Base-by-base conservation (phyloP, 2,329 filamentous ascomycete species). In the Botrytis byssoidea region DNA sequence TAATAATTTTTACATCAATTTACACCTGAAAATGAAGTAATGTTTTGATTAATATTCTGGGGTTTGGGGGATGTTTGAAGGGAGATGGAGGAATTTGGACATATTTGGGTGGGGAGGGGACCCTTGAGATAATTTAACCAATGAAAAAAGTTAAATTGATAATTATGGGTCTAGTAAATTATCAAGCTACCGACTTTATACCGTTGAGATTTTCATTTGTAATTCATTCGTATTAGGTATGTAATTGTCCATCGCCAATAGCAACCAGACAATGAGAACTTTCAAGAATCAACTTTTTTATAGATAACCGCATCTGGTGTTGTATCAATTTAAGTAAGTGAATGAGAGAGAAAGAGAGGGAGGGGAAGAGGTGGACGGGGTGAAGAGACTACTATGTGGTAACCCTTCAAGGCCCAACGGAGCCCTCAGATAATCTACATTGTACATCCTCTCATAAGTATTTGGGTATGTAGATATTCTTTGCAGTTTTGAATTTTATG, bases 171-270 rank as follows among this genome's bases (percentile, higher is more conserved):
- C 25, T 40, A 8, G 51, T 20, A 35, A 35, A 40, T 22, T 37
- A 67, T 51, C 32, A 7, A 51, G 32, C n/a, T 44, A 16, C 64
- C 64, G 64, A 67, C 14, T 51, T 67, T 40, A 67, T 51, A 67
- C 64, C 64, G 64, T n/a, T n/a, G 64, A 67, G 44, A 67, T 67
- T 67, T 67, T 67, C 46, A 67, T 51, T 51, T 51, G 64, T 51
- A 40, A 67, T 67, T 37, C 22, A 40, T 67, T 37, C 32, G 44
- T 51, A 44, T 46, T 46, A 8, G 29, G 12, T 22, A 65, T 22
- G 3, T 55, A 7, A 55, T n/a, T 55, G 48, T n/a, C 4, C 7
- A n/a, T 55, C 25, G 48, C 12, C 48, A 55, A 55, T 55, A n/a
- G 25, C 12, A 55, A 55, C 12, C 48, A 55, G 25, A 55, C 48